A percentile compares a stretch with the other conserved stretches of the same genome.
Conservation (phyloP, 2,329 filamentous ascomycete species). For the Microascus cirrosus region DNA sequence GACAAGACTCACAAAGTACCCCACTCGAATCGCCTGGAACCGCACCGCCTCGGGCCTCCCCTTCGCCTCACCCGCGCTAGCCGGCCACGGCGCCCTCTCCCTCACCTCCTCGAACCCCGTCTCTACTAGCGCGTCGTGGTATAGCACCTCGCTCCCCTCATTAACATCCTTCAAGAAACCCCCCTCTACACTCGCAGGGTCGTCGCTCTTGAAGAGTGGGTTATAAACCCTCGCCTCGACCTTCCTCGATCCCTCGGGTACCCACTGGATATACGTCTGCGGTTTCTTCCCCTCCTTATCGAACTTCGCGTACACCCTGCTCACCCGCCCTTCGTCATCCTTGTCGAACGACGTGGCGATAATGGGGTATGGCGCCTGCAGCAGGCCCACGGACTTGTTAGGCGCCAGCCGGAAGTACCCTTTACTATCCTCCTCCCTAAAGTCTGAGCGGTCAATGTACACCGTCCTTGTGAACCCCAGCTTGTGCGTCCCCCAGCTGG, state of each 20-base stretch:
- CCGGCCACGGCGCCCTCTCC: conserved; percentile 67
- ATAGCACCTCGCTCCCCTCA: conserved; percentile 73
- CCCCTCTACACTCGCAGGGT: conserved; percentile 65
- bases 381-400: conserved; percentile 64
- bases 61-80: conserved; percentile 54
- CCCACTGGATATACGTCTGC: conserved; percentile 88
- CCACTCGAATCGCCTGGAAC: conserved; percentile 86
- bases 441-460: conserved; percentile 77
- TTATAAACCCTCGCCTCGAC: conserved; percentile 73
- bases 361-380: conserved; percentile 62
- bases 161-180: conserved; percentile 81
- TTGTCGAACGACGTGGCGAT: conserved; percentile 60
- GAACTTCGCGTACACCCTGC: conserved; percentile 49
- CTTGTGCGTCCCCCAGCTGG: conserved; percentile 50
- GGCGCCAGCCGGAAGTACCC: conserved; percentile 76
- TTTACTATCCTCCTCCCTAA: conserved; percentile 61
- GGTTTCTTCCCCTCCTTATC: conserved; percentile 62
- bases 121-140: conserved; percentile 68
- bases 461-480: conserved; percentile 62
- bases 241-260: conserved; percentile 54
- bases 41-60: conserved; percentile 63
- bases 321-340: conserved; percentile 53
- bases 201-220: conserved; percentile 74
- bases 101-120: conserved; percentile 70
- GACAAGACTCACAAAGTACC: conserved; percentile 58